Conservation (phyloP, 495 filamentous ascomycete species). For the Peziza echinospora region DNA sequence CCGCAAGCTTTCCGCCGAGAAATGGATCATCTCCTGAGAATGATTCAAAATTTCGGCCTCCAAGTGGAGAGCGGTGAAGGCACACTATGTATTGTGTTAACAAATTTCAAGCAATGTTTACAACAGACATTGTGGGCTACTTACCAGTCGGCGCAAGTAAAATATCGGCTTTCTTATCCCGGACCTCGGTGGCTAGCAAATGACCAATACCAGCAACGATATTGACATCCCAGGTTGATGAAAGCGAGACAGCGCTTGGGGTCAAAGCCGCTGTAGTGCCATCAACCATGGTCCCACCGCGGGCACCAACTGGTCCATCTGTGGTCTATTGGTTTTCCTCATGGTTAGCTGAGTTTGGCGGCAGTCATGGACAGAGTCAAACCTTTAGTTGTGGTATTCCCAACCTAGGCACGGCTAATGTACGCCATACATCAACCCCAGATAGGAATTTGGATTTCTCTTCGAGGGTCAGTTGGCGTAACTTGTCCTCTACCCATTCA, state of each 20-base stretch:
- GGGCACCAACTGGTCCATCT: conserved; percentile 18
- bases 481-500: conserved; percentile 15
- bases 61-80: conserved; percentile 53
- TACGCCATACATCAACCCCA: conserved; percentile 19
- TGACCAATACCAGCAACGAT: conserved; percentile 15
- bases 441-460: conserved; percentile 18
- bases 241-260: conserved; percentile 18
- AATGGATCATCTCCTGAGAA: conserved; percentile 51
- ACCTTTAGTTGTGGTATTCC: conserved; percentile 20
- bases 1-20: conserved; percentile 45
- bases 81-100: conserved; percentile 8
- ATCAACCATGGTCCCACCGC: conserved; percentile 19
- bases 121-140: neutral
- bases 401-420: conserved; percentile 15
- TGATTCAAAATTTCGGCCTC: conserved; percentile 59
- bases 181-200: conserved; percentile 17
- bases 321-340: conserved; percentile 10
- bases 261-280: conserved; percentile 19
- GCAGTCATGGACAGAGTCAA: neutral
- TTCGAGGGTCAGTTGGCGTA: conserved; percentile 15
- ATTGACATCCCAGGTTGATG: conserved; percentile 18
- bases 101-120: neutral
- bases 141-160: conserved; percentile 18
- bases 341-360: neutral
- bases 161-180: conserved; percentile 19